Base-by-base conservation (phyloP, 176 grass and related monocot species). In the Musa troglodytarum region DNA sequence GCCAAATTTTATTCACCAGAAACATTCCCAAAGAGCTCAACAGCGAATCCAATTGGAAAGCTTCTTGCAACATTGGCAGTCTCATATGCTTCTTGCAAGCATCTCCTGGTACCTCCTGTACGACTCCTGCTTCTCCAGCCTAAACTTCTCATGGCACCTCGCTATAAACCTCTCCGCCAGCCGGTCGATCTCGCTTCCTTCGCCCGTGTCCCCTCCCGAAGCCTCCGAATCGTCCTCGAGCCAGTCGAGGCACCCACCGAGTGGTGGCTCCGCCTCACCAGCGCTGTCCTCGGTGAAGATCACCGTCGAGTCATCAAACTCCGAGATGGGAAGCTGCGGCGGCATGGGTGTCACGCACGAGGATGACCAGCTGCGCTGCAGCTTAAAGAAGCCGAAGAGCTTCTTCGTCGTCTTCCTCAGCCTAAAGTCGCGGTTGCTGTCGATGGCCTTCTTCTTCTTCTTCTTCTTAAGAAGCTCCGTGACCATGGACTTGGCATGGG, bases 51-150 rank as follows among this genome's bases (percentile, higher is more conserved):
- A 29, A 29, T 29, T 43, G 34, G 34, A 43, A 5, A 6, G 34
- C 4, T 43, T 43, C 34, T 6, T 43, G 34, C 34, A 43, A 43
- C 34, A 43, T 4, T 6, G 4, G 4, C 4, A 43, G 34, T 43
- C 34, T 43, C 34, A 43, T 43, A 43, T 43, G 34, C 34, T 43
- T 43, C 34, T 43, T 43, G 34, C 34, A 43, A 43, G 34, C 34
- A 43, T 43, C 34, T 43, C 34, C 83, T 90, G 83, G 20, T 81
- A 83, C 84, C 89, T 82, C 82, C 90, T 83, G 73, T 88, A 93
- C 8, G 93, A 97, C 57, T 97, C 90, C 82, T 97, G 93, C 77
- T 93, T 93, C 88, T 97, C 90, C 75, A 93, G 77, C 68, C 81
- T 83, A 87, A 88, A 96, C 26, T 76, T 93, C 19, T 89, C 87